phyloP scores from a whole-genome alignment of 176 grass and related monocot species.

The Raddia guianensis region DNA sequence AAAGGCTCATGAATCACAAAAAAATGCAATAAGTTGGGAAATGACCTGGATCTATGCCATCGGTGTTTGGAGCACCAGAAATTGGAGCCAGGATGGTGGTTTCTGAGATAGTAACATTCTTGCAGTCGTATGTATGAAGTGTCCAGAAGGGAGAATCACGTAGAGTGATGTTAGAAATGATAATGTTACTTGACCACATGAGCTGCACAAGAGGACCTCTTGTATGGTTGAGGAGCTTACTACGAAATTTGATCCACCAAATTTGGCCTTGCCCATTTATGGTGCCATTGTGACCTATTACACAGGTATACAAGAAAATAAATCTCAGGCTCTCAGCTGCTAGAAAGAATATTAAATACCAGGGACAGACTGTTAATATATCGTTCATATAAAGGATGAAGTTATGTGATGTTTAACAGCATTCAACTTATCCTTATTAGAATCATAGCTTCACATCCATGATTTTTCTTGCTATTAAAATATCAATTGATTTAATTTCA shows the following conservation, averaged over 20 bases:
- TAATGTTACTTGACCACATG: constrained; percentile 72
- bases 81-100: constrained; percentile 81
- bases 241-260: constrained; percentile 82
- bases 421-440: background rate
- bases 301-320: constrained; percentile 6
- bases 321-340: background rate
- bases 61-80: constrained; percentile 79
- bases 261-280: constrained; percentile 83
- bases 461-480: background rate
- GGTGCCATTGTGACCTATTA: constrained; percentile 84
- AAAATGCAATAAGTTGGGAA: constrained; percentile 8
- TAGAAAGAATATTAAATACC: constrained; percentile 22
- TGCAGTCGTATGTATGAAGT: constrained; percentile 86
- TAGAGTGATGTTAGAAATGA: constrained; percentile 84
- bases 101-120: constrained; percentile 76
- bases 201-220: constrained; percentile 89
- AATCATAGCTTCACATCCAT: constrained; percentile 35
- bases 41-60: constrained; percentile 94
- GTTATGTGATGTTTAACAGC: background rate
- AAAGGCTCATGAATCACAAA: constrained; percentile 14
- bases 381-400: background rate
- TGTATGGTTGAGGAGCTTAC: constrained; percentile 70
- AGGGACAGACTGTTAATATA: background rate
- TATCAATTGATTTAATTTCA: background rate
- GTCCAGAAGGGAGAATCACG: constrained; percentile 94